Evolutionary conservation across 75 land plant genomes (phyloP).

Genomic region (Pinus albicaulis): DNA sequence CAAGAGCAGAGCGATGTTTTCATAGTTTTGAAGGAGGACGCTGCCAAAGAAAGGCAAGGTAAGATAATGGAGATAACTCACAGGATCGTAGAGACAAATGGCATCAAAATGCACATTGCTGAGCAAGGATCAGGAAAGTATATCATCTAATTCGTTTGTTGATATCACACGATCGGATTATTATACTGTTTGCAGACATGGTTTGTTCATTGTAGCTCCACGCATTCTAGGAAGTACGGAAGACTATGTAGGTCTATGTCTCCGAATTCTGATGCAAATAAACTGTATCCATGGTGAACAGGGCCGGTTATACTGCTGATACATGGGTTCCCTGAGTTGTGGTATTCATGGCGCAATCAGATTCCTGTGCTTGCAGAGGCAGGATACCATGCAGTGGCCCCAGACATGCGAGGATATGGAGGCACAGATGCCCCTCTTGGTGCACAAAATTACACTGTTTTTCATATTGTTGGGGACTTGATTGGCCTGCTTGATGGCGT

Average conservation of each 20-base stretch:
- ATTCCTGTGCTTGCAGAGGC: slow-evolving; percentile 37
- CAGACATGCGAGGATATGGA: slow-evolving; percentile 67
- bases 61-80: too few species aligned
- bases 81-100: too few species aligned
- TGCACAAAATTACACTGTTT: slow-evolving; percentile 25
- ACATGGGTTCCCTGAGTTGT: slow-evolving; percentile 68
- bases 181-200: not conserved
- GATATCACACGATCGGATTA: not conserved
- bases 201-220: not conserved
- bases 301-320: slow-evolving; percentile 61
- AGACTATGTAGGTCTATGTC: not conserved
- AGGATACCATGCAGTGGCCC: slow-evolving; percentile 49
- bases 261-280: not conserved
- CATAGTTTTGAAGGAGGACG: too few species aligned
- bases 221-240: too few species aligned
- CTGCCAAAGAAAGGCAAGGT: too few species aligned
- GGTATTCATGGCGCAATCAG: slow-evolving; percentile 72
- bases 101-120: too few species aligned
- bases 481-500: slow-evolving; percentile 39
- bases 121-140: not conserved
- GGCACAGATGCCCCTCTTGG: slow-evolving; percentile 47
- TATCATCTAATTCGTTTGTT: not conserved
- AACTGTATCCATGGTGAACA: not conserved
- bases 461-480: slow-evolving; percentile 64
- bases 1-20: too few species aligned